Percentiles rank a stretch among this genome's conserved stretches.
These are phyloP conservation scores for Ampelomyces quisqualis DNA, from an alignment of 2,329 filamentous ascomycete species.

Conservation along the genomic window DNA sequence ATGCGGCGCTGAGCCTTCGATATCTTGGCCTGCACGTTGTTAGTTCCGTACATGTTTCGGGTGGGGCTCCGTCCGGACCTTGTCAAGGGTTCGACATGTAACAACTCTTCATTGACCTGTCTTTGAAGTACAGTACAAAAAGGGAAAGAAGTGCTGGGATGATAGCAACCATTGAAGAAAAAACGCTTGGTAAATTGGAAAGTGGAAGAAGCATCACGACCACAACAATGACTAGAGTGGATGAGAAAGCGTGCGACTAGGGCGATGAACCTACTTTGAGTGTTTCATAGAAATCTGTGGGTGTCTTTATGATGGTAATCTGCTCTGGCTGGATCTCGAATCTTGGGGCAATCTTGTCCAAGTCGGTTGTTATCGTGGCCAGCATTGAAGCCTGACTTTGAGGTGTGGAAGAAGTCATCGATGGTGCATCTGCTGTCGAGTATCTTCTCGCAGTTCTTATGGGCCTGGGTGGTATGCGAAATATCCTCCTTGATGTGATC, in stretches of 20 bases:
- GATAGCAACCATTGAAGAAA: not conserved
- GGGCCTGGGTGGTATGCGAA: constrained; percentile 17
- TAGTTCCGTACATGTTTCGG: constrained; percentile 5
- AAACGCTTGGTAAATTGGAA: no score
- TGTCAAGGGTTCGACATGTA: not conserved
- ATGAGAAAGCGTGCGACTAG: not conserved
- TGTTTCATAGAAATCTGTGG: constrained; percentile 85
- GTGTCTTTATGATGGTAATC: constrained; percentile 75
- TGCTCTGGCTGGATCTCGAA: constrained; percentile 82
- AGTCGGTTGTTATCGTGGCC: constrained; percentile 65
- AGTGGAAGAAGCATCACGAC: not conserved
- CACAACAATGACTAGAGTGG: not conserved
- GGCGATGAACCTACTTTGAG: constrained; percentile 66
- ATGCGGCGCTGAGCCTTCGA: constrained; percentile 73
- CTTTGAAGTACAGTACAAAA: not conserved
- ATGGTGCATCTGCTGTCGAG: constrained; percentile 35
- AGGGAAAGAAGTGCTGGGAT: not conserved
- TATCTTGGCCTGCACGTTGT: constrained; percentile 62
- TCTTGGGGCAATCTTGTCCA: constrained; percentile 86
- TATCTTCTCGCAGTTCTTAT: constrained; percentile 32
- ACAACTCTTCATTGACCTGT: not conserved
- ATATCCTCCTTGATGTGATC: constrained; percentile 15
- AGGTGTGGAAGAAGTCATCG: constrained; percentile 29
- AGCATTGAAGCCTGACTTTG: constrained; percentile 57
- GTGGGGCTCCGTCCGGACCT: not conserved